A percentile compares a stretch with the other conserved stretches of the same genome.
These are phyloP conservation scores for Combretum micranthum DNA, from an alignment of 345 rosid species.

Conservation along the genomic window DNA sequence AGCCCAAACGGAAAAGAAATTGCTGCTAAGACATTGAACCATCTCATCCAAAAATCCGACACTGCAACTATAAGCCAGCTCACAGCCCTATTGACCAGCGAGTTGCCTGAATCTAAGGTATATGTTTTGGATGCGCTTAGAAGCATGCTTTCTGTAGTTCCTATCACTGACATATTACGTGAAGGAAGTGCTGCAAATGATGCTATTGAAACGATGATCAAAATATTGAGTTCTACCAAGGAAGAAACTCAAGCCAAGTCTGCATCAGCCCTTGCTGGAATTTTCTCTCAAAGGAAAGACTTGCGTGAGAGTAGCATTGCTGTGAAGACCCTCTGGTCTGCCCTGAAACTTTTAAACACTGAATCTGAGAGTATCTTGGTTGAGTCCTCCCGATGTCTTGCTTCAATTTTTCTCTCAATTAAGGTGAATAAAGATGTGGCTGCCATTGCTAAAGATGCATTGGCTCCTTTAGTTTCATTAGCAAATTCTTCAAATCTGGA, in stretches of 20 bases:
- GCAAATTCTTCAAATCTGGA: conserved; percentile 76
- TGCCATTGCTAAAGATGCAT: conserved; percentile 70
- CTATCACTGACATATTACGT: conserved; percentile 65
- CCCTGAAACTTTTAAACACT: conserved; percentile 65
- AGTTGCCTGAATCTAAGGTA: conserved; percentile 91
- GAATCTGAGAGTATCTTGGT: conserved; percentile 76
- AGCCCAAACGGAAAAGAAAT: conserved; percentile 96
- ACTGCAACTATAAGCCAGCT: conserved; percentile 97
- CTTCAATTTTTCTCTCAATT: conserved; percentile 83
- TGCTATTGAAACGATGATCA: conserved; percentile 95
- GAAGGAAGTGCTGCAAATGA: conserved; percentile 99
- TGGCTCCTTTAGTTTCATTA: conserved; percentile 55
- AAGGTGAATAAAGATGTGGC: conserved; percentile 93
- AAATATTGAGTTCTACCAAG: conserved; percentile 69
- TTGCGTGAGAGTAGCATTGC: conserved; percentile 88
- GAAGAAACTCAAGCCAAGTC: conserved; percentile 98
- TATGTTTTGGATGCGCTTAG: conserved; percentile 90
- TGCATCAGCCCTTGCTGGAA: conserved; percentile 89
- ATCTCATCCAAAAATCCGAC: conserved; percentile 93
- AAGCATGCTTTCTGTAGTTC: conserved; percentile 92
- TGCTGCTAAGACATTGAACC: conserved; percentile 96
- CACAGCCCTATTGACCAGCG: conserved; percentile 89
- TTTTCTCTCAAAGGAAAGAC: conserved; percentile 75
- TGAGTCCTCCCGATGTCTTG: conserved; percentile 74
- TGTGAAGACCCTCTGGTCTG: conserved; percentile 63